Base-by-base conservation (phyloP, 352 stramenopile species). In the Salisapilia sapeloensis region DNA sequence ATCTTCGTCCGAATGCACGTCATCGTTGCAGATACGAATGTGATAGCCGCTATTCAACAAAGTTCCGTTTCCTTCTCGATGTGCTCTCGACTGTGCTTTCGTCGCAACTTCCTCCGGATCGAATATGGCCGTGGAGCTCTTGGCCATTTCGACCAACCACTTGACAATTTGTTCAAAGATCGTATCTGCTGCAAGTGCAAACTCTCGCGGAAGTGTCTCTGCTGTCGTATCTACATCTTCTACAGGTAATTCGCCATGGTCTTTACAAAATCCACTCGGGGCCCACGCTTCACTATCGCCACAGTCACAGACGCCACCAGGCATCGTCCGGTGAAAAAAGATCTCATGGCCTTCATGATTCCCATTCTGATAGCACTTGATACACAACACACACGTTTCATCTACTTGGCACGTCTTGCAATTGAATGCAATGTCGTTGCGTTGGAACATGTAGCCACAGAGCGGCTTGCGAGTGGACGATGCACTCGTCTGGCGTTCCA, bases 361-460 rank as follows among this genome's bases (percentile, higher is more conserved):
- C 26, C 60, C 80, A 23, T 92, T 69, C 33, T 91, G 71, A 58
- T 98, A 98, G 53, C 94, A 98, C 23, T 64, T 53, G 35, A 98
- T 80, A 48, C 94, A 98, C 39, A 96, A 61, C 30, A 99, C 95
- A 40, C 93, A 98, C 20, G 94, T 98, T 42, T 87, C 66, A 55
- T 99, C 95, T 8, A 84, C 78, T 48, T 98, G 90, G 52, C 95
- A 99, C 38, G 92, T 97, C 25, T 92, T 82, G 66, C 95, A 99
- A 50, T 98, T 98, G 83, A 96, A 99, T 14, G 91, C 90, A 49
- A 99, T 96, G 60, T 99, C 94, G 34, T 95, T 94, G 4, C 85
- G 65, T 40, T 96, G 74, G 50, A 99, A 98, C 18, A 97, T 60
- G 54, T 98, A 97, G 12, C 92, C 93, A 50, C 94, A 99, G 6